Conservation (phyloP, 805 yeast genomes). For the Metschnikowia hibisci region DNA sequence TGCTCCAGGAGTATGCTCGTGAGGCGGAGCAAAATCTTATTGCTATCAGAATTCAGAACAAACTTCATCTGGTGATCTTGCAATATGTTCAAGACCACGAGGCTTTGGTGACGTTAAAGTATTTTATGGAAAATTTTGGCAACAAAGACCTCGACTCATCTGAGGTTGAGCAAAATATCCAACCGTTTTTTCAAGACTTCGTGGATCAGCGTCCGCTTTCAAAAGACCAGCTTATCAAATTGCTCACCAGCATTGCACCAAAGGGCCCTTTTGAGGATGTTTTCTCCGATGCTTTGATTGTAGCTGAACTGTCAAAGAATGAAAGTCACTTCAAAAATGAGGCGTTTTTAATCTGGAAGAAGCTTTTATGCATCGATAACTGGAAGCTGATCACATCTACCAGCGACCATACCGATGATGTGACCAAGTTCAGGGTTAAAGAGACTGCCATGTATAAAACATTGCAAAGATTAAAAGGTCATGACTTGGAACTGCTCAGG, state of each 20-base stretch:
- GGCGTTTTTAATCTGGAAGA: slow-evolving; percentile 48
- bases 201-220: slow-evolving; percentile 37
- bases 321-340: slow-evolving; percentile 22
- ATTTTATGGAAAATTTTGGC: slow-evolving; percentile 18
- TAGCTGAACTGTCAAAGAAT: slow-evolving; percentile 40
- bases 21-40: slow-evolving; percentile 50
- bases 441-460: slow-evolving; percentile 47
- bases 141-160: slow-evolving; percentile 10
- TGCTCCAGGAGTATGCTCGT: slow-evolving; percentile 13
- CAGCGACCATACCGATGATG: slow-evolving; percentile 40
- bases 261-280: slow-evolving; percentile 16
- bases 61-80: slow-evolving; percentile 22
- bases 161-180: slow-evolving; percentile 17
- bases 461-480: slow-evolving; percentile 14
- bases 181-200: slow-evolving; percentile 26
- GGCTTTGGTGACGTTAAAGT: slow-evolving; percentile 24
- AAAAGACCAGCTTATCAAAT: slow-evolving; percentile 47
- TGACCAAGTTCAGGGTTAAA: slow-evolving; percentile 34
- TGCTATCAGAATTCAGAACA: slow-evolving; percentile 47
- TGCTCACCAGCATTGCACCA: slow-evolving; percentile 45
- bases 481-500: slow-evolving; percentile 9
- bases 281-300: slow-evolving; percentile 45
- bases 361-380: slow-evolving; percentile 52
- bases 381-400: slow-evolving; percentile 42
- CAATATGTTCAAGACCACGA: slow-evolving; percentile 25